These are phyloP conservation scores for Paracorniculantispora psalliotae DNA, from an alignment of 2,329 filamentous ascomycete species.

Conservation along the genomic window DNA sequence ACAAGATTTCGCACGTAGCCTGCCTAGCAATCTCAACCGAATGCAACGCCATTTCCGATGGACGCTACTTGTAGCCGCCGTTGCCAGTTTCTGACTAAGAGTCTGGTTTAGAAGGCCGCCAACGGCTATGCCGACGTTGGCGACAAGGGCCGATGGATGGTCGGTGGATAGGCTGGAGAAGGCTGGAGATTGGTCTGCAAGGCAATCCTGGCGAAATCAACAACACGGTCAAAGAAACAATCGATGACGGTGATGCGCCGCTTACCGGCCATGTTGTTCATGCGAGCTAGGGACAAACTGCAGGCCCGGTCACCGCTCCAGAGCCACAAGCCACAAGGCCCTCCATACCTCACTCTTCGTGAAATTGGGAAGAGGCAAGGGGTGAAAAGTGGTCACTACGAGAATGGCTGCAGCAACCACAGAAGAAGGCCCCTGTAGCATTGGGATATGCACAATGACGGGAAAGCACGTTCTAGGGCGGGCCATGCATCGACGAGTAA, in stretches of 20 bases:
- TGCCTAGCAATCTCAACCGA: background rate
- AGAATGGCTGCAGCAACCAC: background rate
- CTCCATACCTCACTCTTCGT: background rate
- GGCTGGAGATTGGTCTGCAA: background rate
- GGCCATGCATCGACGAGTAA: background rate
- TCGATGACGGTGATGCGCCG: background rate
- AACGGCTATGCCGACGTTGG: background rate
- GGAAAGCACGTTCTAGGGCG: background rate
- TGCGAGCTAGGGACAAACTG: background rate
- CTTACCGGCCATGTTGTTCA: background rate
- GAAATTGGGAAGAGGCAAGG: background rate
- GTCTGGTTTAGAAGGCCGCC: background rate
- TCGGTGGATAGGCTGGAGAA: background rate
- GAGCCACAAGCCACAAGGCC: background rate
- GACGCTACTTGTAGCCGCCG: background rate
- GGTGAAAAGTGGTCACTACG: background rate
- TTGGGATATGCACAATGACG: conserved; percentile 2
- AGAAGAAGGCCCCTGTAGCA: background rate
- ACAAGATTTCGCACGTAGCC: background rate
- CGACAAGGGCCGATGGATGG: background rate
- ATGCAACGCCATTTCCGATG: background rate
- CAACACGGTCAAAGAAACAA: background rate
- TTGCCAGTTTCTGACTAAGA: conserved; percentile 1
- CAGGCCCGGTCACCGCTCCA: background rate
- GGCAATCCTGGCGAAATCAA: background rate